Evolutionary conservation across 768 basidiomycete species (phyloP).

Genomic region (Suillus luteus): DNA sequence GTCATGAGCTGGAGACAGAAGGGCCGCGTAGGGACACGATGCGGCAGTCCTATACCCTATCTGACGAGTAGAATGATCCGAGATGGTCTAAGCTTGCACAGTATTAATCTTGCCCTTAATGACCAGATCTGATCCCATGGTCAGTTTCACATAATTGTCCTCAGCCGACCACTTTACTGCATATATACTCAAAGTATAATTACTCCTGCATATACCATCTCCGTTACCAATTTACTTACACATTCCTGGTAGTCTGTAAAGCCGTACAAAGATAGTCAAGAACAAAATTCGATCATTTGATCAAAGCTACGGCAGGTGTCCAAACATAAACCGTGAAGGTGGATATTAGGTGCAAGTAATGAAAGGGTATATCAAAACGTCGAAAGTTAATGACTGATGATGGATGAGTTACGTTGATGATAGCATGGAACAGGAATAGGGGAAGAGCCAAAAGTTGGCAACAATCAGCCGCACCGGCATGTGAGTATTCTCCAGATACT

Average conservation of each 20-base stretch:
- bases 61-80: neutral
- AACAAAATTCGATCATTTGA: conserved; percentile 27
- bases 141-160: conserved; percentile 5
- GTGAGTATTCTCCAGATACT: conserved; percentile 70
- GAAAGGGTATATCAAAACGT: conserved; percentile 40
- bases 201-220: conserved; percentile 3
- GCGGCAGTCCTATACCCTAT: neutral
- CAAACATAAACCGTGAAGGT: conserved; percentile 30
- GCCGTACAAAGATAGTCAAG: conserved; percentile 24
- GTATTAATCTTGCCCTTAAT: neutral
- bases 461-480: conserved; percentile 68
- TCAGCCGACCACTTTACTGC: conserved; percentile 11
- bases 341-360: conserved; percentile 40
- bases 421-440: conserved; percentile 24
- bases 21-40: neutral
- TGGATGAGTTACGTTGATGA: conserved; percentile 28
- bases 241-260: conserved; percentile 34
- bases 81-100: too few species aligned
- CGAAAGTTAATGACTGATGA: conserved; percentile 39
- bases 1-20: neutral
- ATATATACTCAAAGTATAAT: conserved; percentile 18
- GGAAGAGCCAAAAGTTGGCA: conserved; percentile 17
- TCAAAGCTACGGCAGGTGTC: conserved; percentile 28
- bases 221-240: conserved; percentile 30
- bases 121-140: neutral